phyloP scores from a whole-genome alignment of 1,139 yeast species.

The Geotrichum restrictum region DNA sequence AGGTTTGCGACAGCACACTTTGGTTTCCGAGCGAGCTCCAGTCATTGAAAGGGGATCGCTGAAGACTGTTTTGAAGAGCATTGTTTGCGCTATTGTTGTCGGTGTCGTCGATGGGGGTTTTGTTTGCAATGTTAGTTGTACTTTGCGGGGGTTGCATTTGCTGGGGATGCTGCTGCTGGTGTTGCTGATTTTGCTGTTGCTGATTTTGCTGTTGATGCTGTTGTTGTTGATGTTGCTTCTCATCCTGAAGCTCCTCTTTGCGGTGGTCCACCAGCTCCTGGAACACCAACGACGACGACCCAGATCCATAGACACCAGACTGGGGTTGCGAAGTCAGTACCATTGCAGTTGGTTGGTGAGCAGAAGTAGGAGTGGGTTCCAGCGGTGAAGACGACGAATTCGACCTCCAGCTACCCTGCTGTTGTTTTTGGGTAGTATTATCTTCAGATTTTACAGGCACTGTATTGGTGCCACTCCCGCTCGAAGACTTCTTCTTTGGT shows the following conservation, averaged over 20 bases:
- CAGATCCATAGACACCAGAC: constrained; percentile 10
- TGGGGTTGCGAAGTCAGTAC: constrained; percentile 20
- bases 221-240: neutral
- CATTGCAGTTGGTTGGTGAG: constrained; percentile 23
- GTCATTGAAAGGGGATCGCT: constrained; percentile 22
- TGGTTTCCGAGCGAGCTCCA: constrained; percentile 30
- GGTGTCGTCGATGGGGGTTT: neutral
- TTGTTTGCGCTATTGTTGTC: neutral
- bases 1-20: constrained; percentile 28
- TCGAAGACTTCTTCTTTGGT: constrained; percentile 36
- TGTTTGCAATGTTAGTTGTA: neutral
- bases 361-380: constrained; percentile 19
- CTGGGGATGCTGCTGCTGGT: neutral
- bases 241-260: neutral
- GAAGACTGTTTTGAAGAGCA: constrained; percentile 1
- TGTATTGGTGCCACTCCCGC: constrained; percentile 5
- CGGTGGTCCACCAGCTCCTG: constrained; percentile 16
- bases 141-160: constrained; percentile 13
- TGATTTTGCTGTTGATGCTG: too few relatives aligned
- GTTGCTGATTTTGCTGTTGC: neutral
- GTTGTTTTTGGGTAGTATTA: too few relatives aligned
- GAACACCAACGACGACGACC: constrained; percentile 17
- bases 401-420: constrained; percentile 5
- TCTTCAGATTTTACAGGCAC: constrained; percentile 10
- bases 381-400: constrained; percentile 3